A percentile compares a stretch with the other conserved stretches of the same genome.
These are phyloP conservation scores for Naganishia liquefaciens DNA, from an alignment of 1,284 basidiomycete genomes.

Conservation along the genomic window DNA sequence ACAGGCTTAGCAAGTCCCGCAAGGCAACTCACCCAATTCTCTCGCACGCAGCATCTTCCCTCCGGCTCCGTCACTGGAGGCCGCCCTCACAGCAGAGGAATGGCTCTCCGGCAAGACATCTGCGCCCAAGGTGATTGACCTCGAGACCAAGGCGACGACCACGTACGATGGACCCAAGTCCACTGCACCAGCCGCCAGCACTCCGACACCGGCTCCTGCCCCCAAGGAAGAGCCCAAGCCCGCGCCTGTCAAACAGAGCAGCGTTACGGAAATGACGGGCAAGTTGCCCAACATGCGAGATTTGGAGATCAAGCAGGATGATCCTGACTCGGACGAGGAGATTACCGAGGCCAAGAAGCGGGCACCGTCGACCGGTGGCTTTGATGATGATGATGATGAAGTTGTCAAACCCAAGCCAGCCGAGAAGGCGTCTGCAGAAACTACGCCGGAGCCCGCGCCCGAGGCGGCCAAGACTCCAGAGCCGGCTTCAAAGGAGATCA, in stretches of 20 bases:
- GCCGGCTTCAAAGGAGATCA: background rate
- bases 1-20: background rate
- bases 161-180: slow-evolving; percentile 42
- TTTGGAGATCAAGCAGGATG: slow-evolving; percentile 33
- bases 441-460: slow-evolving; percentile 64
- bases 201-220: slow-evolving; percentile 52
- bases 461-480: slow-evolving; percentile 65
- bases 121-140: slow-evolving; percentile 64
- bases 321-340: slow-evolving; percentile 34
- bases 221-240: slow-evolving; percentile 36
- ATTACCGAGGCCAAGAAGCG: slow-evolving; percentile 31
- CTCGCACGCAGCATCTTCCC: slow-evolving; percentile 76
- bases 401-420: slow-evolving; percentile 37
- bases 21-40: background rate
- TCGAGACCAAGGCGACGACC: slow-evolving; percentile 53
- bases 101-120: slow-evolving; percentile 81
- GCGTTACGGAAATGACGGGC: slow-evolving; percentile 30
- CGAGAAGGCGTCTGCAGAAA: slow-evolving; percentile 72
- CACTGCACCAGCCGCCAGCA: slow-evolving; percentile 44
- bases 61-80: slow-evolving; percentile 76
- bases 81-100: slow-evolving; percentile 76
- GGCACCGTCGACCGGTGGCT: slow-evolving; percentile 19
- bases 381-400: slow-evolving; percentile 26
- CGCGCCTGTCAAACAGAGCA: slow-evolving; percentile 17
- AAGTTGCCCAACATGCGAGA: slow-evolving; percentile 25